Base-by-base conservation (phyloP, 2,329 filamentous ascomycete genomes). In the Diplocarpon mali region DNA sequence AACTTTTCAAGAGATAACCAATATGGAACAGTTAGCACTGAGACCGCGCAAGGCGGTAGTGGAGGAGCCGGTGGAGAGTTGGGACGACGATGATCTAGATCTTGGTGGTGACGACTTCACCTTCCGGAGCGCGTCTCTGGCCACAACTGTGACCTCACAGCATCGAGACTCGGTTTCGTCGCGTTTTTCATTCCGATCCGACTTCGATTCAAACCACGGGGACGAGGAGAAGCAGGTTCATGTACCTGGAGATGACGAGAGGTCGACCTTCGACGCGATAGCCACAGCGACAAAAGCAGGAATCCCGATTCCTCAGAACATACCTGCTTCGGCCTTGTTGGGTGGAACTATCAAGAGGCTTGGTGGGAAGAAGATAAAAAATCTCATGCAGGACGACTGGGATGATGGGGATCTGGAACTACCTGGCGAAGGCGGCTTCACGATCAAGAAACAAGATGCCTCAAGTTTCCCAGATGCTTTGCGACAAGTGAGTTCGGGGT, bases 331-430 rank as follows among this genome's bases (percentile, higher is more conserved):
- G 15, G 92, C 92, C 27, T 70, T 98, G 35, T 76, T 92, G 62
- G 90, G 90, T 42, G 92, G 92, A 42, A 90, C 88, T 9, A 96
- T 96, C 60, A 94, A 93, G 67, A 75, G 89, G 55, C 72, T 96
- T 29, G 89, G 89, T 40, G 79, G 78, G 47, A 75, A 78, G 54
- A 87, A 82, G 57, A 71, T 83, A 15, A 81, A 79, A 58, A 83
- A 77, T 58, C 78, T 81, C 34, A 76, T 85, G 47, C 78, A 85
- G 51, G 85, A 90, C 61, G 90, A 85, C 80, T 81, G 78, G 49
- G 83, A 88, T 54, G 85, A 90, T 56, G 66, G 89, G 43, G 83
- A 90, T 55, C 65, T 90, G 39, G 83, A 85, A 55, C 63, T 88
- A 13, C 80, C 83, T 2, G 71, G 72, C 27, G 72, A 77, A 48